Evolutionary conservation across 257 asterid species (phyloP).

Genomic region (Scutellaria baicalensis): DNA sequence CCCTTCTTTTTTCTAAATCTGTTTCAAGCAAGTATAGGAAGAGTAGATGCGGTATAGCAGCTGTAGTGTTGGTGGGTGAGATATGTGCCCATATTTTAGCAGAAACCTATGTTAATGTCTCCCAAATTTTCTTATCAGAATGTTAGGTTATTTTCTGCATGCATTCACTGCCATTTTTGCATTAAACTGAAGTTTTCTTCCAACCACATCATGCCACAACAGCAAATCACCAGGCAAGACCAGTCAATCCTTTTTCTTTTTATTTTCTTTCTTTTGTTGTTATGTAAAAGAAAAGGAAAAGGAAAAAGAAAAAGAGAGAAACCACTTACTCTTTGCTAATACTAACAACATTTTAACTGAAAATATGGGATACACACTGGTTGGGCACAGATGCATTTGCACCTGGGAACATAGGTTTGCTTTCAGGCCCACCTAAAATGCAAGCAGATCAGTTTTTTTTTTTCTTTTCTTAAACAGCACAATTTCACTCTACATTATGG

Average conservation of each 20-base stretch:
- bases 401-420: slow-evolving; percentile 20
- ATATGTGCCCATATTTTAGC: slow-evolving; percentile 21
- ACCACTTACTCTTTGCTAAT: not conserved
- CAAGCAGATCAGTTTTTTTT: not conserved
- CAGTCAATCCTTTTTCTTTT: not conserved
- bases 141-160: slow-evolving; percentile 15
- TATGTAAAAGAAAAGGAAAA: not conserved
- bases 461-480: not conserved
- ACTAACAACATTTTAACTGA: slow-evolving; percentile 5
- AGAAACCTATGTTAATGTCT: slow-evolving; percentile 27
- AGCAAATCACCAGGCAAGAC: slow-evolving; percentile 2
- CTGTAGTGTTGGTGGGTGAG: slow-evolving; percentile 13
- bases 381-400: slow-evolving; percentile 16
- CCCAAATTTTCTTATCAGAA: slow-evolving; percentile 15
- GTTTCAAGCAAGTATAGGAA: slow-evolving; percentile 2
- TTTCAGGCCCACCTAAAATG: slow-evolving; percentile 30
- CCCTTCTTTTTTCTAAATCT: not conserved
- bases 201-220: slow-evolving; percentile 27
- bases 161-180: slow-evolving; percentile 14
- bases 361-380: slow-evolving; percentile 5
- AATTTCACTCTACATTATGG: slow-evolving; percentile 11
- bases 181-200: slow-evolving; percentile 8
- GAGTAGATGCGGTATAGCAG: slow-evolving; percentile 6
- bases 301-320: not conserved
- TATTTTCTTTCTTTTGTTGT: not conserved